Evolutionary conservation across 139 green algal species (phyloP).

Genomic region (Micractinium conductrix): DNA sequence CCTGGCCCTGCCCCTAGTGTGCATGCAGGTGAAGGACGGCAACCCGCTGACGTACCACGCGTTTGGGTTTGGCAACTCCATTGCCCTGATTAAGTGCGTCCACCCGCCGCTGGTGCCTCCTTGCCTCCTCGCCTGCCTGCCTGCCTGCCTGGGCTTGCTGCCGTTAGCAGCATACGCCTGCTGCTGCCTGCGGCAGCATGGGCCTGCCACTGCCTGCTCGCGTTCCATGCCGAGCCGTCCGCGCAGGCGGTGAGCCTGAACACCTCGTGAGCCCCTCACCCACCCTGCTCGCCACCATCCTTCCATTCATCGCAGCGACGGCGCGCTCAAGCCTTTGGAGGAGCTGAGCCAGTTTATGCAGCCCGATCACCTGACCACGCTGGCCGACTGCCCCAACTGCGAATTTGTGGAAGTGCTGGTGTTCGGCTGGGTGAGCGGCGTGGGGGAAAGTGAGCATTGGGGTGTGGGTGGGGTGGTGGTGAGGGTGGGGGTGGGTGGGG

Average conservation of each 20-base stretch:
- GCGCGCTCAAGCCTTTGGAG: background rate
- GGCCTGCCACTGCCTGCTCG: background rate
- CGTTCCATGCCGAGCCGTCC: too few relatives aligned
- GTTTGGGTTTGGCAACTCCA: constrained; percentile 8
- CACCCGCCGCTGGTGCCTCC: too few relatives aligned
- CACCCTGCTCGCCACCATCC: background rate
- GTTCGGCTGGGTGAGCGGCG: constrained; percentile 21
- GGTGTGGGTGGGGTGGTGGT: too few relatives aligned
- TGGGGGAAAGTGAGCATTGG: background rate
- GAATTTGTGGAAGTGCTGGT: constrained; percentile 13
- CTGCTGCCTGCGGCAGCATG: background rate
- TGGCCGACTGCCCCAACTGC: constrained; percentile 1
- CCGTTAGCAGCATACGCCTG: background rate
- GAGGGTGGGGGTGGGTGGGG: too few relatives aligned
- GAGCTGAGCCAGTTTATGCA: background rate
- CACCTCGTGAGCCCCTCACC: too few relatives aligned
- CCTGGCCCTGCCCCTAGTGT: too few relatives aligned
- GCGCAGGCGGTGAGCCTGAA: too few relatives aligned
- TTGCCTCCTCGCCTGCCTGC: too few relatives aligned
- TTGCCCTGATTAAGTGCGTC: constrained; percentile 21
- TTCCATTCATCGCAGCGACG: background rate
- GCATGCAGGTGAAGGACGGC: too few relatives aligned
- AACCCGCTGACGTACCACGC: constrained; percentile 4
- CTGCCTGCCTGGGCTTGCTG: too few relatives aligned
- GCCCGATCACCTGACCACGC: background rate